These are phyloP conservation scores for Medicago arabica DNA, from an alignment of 306 rosid genomes.

Conservation along the genomic window DNA sequence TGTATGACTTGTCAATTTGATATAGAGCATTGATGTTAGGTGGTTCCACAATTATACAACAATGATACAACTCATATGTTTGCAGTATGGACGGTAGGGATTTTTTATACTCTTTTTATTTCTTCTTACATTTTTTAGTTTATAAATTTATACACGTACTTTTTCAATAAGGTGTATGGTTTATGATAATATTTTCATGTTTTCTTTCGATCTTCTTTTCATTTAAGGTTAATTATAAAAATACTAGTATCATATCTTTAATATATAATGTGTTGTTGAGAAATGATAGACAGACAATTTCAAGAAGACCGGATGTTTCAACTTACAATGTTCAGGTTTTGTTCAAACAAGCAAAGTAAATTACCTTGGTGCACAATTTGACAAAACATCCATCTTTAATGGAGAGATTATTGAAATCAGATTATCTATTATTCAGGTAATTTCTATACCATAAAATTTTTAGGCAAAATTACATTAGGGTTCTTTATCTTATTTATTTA, in stretches of 20 bases:
- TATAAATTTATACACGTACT: background rate
- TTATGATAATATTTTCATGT: background rate
- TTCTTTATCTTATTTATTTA: no score
- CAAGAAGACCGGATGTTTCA: conserved; percentile 20
- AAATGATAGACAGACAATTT: conserved; percentile 16
- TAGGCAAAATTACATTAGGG: no score
- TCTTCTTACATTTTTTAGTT: background rate
- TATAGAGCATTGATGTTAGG: background rate
- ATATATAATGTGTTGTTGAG: background rate
- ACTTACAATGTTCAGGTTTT: background rate
- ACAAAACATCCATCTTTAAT: background rate
- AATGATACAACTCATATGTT: background rate
- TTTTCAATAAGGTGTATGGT: background rate
- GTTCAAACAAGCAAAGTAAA: background rate
- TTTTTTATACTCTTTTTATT: background rate
- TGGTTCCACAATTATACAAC: background rate
- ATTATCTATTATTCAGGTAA: background rate
- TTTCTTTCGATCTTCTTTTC: background rate
- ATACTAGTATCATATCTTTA: background rate
- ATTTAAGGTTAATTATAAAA: background rate
- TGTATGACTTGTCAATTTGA: background rate
- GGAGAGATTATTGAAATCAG: rapidly evolving
- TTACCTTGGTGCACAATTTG: background rate
- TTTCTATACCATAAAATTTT: no score
- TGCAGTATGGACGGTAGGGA: background rate